Base-by-base conservation (phyloP, 495 filamentous ascomycete genomes). In the Aspergillus olivimuriae region DNA sequence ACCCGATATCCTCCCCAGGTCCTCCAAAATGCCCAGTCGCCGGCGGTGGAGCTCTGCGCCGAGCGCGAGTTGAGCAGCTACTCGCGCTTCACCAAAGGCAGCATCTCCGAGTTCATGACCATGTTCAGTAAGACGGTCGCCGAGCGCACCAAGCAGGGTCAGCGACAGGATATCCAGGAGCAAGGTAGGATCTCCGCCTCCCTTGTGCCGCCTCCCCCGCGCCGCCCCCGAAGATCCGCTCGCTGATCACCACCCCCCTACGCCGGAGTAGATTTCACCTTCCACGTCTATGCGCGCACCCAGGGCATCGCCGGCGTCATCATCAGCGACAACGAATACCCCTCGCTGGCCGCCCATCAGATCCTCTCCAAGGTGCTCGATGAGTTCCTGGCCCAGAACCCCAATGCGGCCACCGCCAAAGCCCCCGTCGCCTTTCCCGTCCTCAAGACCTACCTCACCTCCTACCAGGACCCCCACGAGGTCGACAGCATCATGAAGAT, bases 401-500 rank as follows among this genome's bases (percentile, higher is more conserved):
- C 91, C 10, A 36, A 75, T 77, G 35, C 73, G 74, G 7, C 73
- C 64, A 32, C 39, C 57, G 10, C 53, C 45, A 21, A 55, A 57
- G 45, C 56, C 56, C 48, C 58, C 56, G 17, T 69, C 56, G 48
- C 68, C 76, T 22, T 79, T 89, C 59, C 86, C 83, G 16, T 72
- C 77, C 75, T 97, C 9, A 80, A 86, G 58, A 87, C 89, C 30
- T 74, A 92, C 64, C 80, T 98, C 41, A 70, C 73, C 55, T 86
- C 92, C 55, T 95, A 89, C 64, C 90, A 96, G 69, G 85, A 95
- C 59, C 87, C 90, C 18, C 70, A 78, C 61, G 77, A 94, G 64
- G 90, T 89, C 40, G 89, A 89, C 66, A 88, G 79, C 66, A 92
- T 95, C 55, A 78, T 88, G 75, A 91, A 85, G 75, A 95, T 97